Conservation (phyloP, 139 green algal species). For the Dunaliella primolecta region DNA sequence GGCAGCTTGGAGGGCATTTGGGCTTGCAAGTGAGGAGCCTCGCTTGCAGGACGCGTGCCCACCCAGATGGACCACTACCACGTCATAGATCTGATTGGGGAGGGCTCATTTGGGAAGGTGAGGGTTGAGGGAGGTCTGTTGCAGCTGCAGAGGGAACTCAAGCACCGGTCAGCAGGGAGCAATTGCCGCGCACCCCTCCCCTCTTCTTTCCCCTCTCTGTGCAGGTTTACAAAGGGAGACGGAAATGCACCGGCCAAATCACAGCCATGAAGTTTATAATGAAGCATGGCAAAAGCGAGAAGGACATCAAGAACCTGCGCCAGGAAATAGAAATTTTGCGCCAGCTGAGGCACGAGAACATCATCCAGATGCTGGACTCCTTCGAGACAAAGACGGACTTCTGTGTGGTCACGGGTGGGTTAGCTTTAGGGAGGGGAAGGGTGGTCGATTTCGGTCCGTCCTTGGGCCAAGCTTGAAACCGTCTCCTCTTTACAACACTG, state of each 20-base stretch:
- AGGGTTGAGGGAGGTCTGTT: background rate
- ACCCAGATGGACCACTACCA: slow-evolving; percentile 93
- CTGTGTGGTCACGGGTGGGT: slow-evolving; percentile 84
- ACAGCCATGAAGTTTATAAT: slow-evolving; percentile 98
- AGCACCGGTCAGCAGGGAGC: too few relatives aligned
- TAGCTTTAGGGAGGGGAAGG: too few relatives aligned
- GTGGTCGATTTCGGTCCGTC: too few relatives aligned
- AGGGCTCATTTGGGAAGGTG: slow-evolving; percentile 96
- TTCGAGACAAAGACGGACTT: slow-evolving; percentile 97
- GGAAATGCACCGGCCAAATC: slow-evolving; percentile 87
- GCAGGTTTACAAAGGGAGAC: slow-evolving; percentile 93
- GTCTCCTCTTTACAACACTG: too few relatives aligned
- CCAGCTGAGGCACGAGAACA: slow-evolving; percentile 85
- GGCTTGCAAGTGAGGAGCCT: too few relatives aligned
- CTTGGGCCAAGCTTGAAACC: too few relatives aligned
- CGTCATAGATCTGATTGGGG: slow-evolving; percentile 88
- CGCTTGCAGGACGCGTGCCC: too few relatives aligned
- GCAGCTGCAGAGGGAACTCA: too few relatives aligned
- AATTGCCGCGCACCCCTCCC: background rate
- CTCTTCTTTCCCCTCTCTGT: background rate
- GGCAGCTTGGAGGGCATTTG: too few relatives aligned
- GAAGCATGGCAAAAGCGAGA: slow-evolving; percentile 90
- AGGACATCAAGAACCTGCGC: slow-evolving; percentile 88
- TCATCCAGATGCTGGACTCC: slow-evolving; percentile 93
- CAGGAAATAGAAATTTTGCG: slow-evolving; percentile 95